Evolutionary conservation across 768 basidiomycete species (phyloP), one percentile per base, ranked within the genome.

Genomic region (Agaricus subrufescens): DNA sequence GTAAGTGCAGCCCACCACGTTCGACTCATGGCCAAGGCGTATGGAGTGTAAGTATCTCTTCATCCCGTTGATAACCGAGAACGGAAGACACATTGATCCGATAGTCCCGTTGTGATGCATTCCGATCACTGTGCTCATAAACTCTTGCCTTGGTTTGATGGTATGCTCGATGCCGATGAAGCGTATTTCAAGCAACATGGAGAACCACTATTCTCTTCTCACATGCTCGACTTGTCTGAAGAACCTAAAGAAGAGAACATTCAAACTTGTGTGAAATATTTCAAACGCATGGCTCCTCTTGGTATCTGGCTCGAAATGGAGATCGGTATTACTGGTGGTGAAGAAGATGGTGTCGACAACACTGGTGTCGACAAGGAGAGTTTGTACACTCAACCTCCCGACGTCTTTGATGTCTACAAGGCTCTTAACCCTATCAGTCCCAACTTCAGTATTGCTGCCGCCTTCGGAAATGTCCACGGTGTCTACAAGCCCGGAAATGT

Each of bases 401-500:
- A 99, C 64, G 86, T 99, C 65, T 96, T 77, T 65, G 95, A 98
- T 50, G 91, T 99, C 59, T 80, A 96, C 80, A 71, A 78, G 54
- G 89, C 92, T n/a, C 75, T 99, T 63, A 82, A 74, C 75, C 74
- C 82, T 63, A 88, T 99, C 70, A 77, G 89, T 56, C 91, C 92
- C 71, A 91, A 91, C 77, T 99, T 99, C 77, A 91, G 89, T 64
- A 98, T 98, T 67, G 97, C 97, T 31, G 97, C 97, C 63, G 96
- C 89, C 15, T 98, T 98, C 69, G 97, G 97, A 38, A 98, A 99
- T 74, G 97, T 98, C 31, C 96, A 99, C 71, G 96, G 96, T 67
- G 96, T 99, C 50, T 99, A 99, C 82, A 98, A 97, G 78, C 93
- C 94, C 42, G 97, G 97, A 58, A 99, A 99, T 72, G 97, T 99